Evolutionary conservation across 352 stramenopile species (phyloP), one percentile per base, ranked within the genome.

Genomic region (Phytophthora sansomeana): DNA sequence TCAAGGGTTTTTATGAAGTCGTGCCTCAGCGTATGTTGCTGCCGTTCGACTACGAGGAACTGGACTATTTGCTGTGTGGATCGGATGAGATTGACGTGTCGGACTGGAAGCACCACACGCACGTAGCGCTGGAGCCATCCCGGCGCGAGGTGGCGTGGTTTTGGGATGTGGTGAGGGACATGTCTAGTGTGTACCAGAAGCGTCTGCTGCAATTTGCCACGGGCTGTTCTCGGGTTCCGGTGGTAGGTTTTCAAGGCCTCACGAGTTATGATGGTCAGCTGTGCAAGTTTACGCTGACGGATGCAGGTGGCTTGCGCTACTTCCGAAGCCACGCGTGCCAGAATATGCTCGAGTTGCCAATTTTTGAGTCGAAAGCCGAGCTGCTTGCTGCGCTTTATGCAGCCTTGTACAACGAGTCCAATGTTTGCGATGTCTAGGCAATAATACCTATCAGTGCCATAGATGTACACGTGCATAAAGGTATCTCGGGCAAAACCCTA

Each of bases 1-100:
- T 99, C 5, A 92, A 90, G 50, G 97, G 97, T 1, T 97, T 99
- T 62, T 99, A 98, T 67, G 96, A 99, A 62, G 89, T 99, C 16
- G 87, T 99, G 32, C 96, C 97, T 11, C 87, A 96, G 58, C 77
- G 89, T 10, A 72, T 98, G n/a, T 74, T 99, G 21, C 89, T 95
- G 21, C 82, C 98, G 17, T 99, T 99, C 75, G 95, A 99, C 72
- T 97, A 96, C 58, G 91, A 98, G 69, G 96, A 99, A 74, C 72
- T 99, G 5, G 96, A 99, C 65, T 85, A 98, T 28, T 68, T 99
- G 21, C 88, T 99, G 58, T 98, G 96, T 63, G 95, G 96, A 11
- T 78, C 98, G 19, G 92, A 97, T 6, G 77, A 89, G 65, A 97
- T 99, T 55, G 83, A 98, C 59, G 91, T 99, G 29, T 72, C 88